Evolutionary conservation across 768 basidiomycete genomes (phyloP).

Genomic region (Termitomyces sp.): DNA sequence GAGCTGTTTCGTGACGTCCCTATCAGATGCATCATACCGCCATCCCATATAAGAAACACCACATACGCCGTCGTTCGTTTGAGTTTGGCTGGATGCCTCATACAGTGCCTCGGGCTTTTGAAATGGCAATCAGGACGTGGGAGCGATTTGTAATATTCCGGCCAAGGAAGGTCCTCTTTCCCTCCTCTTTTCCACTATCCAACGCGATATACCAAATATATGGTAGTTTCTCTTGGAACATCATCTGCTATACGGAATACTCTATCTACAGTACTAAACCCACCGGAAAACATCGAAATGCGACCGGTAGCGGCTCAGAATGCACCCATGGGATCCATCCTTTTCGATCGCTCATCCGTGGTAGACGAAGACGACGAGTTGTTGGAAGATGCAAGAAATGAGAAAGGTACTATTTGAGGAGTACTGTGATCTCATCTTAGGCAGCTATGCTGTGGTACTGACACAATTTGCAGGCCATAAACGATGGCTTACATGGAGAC

Average conservation of each 20-base stretch:
- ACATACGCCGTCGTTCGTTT: no score
- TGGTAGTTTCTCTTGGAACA: background rate
- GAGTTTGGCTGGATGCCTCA: no score
- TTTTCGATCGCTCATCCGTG: background rate
- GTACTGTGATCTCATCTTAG: background rate
- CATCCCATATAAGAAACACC: no score
- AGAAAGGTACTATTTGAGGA: constrained; percentile 8
- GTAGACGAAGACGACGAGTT: constrained; percentile 3
- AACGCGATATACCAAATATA: constrained; percentile 1
- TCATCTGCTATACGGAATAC: background rate
- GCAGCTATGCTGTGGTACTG: background rate
- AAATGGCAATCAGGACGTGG: no score
- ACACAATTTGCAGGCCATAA: constrained; percentile 6
- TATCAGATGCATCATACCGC: no score
- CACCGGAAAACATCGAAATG: constrained; percentile 4
- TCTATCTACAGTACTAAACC: background rate
- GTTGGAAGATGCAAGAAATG: background rate
- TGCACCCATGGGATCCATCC: background rate
- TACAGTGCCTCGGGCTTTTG: no score
- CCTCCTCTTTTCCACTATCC: background rate
- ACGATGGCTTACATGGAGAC: constrained; percentile 25
- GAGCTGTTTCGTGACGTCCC: no score
- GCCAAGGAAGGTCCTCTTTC: no score
- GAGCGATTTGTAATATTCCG: no score
- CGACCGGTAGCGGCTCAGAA: background rate